A percentile compares a stretch with the other conserved stretches of the same genome.
These are phyloP conservation scores for Solanum rostratum DNA, from an alignment of 257 asterid species.

Conservation along the genomic window DNA sequence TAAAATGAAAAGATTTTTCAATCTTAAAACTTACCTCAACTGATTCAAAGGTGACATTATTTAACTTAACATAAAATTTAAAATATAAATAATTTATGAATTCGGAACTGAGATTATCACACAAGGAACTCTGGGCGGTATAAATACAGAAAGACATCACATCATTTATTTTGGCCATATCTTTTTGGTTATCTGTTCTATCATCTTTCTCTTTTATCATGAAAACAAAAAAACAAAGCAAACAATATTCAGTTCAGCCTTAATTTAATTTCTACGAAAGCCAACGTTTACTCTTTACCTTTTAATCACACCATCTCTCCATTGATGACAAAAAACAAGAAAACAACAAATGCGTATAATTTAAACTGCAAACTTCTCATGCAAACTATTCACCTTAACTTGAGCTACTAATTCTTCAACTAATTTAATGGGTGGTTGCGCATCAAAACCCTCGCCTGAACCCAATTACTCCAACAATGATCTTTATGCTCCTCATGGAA, in stretches of 20 bases:
- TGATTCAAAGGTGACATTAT: too few relatives aligned
- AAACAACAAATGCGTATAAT: not conserved
- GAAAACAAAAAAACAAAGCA: not conserved
- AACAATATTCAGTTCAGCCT: not conserved
- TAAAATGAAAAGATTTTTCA: too few relatives aligned
- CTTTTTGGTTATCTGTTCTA: not conserved
- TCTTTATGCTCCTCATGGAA: not conserved
- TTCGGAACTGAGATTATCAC: not conserved
- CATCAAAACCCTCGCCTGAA: constrained; percentile 41
- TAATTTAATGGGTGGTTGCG: constrained; percentile 52
- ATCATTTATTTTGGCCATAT: not conserved
- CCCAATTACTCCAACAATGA: constrained; percentile 2
- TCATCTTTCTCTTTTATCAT: not conserved
- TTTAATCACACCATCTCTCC: not conserved
- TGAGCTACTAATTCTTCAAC: not conserved
- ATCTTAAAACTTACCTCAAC: too few relatives aligned
- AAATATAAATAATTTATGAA: not conserved
- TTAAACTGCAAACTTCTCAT: not conserved
- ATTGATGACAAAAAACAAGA: not conserved
- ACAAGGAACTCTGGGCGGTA: not conserved
- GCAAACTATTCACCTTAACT: not conserved
- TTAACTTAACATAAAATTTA: too few relatives aligned
- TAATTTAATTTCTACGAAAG: not conserved
- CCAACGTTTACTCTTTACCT: constrained; percentile 5
- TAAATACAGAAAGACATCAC: not conserved